Conservation (phyloP, 805 yeast genomes). For the Wickerhamiella sergipiensis region DNA sequence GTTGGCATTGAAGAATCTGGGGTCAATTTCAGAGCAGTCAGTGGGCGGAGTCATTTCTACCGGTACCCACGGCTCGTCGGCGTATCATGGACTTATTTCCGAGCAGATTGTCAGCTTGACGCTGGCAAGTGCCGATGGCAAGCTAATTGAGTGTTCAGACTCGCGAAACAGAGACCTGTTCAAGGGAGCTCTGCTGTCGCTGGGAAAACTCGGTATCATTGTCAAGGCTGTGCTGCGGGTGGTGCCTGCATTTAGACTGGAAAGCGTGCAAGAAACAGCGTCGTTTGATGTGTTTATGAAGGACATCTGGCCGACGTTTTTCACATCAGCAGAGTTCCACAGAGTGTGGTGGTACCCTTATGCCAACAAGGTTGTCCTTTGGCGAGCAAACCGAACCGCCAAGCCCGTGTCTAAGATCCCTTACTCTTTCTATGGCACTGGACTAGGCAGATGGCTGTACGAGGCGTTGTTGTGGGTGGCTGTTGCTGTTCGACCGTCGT, state of each 20-base stretch:
- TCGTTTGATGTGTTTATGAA: constrained; percentile 58
- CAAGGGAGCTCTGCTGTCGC: constrained; percentile 67
- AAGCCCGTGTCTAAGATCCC: constrained; percentile 52
- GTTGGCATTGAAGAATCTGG: constrained; percentile 78
- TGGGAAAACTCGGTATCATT: constrained; percentile 86
- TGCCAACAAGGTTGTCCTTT: constrained; percentile 66
- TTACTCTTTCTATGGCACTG: constrained; percentile 75
- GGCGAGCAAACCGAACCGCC: constrained; percentile 75
- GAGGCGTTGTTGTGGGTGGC: constrained; percentile 69
- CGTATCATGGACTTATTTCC: constrained; percentile 78
- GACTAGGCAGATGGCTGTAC: constrained; percentile 64
- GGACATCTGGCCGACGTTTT: constrained; percentile 54
- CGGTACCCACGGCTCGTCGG: constrained; percentile 94
- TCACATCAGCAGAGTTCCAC: constrained; percentile 83
- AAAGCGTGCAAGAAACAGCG: constrained; percentile 70
- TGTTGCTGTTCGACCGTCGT: constrained; percentile 54
- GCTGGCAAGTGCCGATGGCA: constrained; percentile 64
- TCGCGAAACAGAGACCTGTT: constrained; percentile 51
- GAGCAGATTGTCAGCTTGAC: constrained; percentile 75
- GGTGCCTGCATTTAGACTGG: constrained; percentile 71
- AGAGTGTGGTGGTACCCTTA: constrained; percentile 98
- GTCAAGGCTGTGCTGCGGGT: constrained; percentile 74
- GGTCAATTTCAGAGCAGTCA: constrained; percentile 87
- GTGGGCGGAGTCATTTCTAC: constrained; percentile 93
- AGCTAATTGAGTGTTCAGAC: constrained; percentile 52